Percentiles rank a stretch among this genome's conserved stretches.
Conservation (phyloP, 2,329 filamentous ascomycete genomes). For the Thyridium curvatum region DNA sequence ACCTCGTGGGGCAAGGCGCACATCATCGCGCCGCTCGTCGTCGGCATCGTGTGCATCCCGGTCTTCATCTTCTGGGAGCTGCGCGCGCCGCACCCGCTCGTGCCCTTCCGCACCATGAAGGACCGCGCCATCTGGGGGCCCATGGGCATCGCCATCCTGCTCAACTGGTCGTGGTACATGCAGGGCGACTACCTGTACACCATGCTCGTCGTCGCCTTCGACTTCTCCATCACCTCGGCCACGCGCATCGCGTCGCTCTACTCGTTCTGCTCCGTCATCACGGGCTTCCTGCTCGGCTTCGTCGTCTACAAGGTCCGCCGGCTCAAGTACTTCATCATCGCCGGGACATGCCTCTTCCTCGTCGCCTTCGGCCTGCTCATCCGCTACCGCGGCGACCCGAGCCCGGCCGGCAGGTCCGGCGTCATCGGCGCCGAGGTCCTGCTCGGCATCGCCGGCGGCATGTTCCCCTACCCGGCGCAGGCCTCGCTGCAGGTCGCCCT, state of each 20-base stretch:
- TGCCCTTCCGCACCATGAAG: constrained; percentile 55
- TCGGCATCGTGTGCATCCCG: constrained; percentile 40
- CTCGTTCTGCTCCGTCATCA: constrained; percentile 49
- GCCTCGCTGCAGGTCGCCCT: constrained; percentile 35
- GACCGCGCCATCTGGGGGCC: constrained; percentile 60
- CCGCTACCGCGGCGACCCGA: constrained; percentile 49
- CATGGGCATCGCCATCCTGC: constrained; percentile 48
- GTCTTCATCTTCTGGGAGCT: constrained; percentile 44
- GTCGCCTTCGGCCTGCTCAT: constrained; percentile 62
- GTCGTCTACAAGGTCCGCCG: constrained; percentile 51
- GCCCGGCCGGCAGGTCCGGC: constrained; percentile 38
- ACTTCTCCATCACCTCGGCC: constrained; percentile 48
- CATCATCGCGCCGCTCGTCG: constrained; percentile 36
- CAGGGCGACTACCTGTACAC: constrained; percentile 61
- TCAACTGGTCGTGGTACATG: constrained; percentile 55
- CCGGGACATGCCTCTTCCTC: constrained; percentile 53
- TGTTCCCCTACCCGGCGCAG: constrained; percentile 49
- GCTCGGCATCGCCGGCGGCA: constrained; percentile 55
- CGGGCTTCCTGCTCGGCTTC: constrained; percentile 48
- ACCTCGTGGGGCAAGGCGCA: constrained; percentile 28
- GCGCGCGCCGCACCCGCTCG: constrained; percentile 43
- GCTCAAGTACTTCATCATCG: constrained; percentile 58
- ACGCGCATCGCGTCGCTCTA: constrained; percentile 57
- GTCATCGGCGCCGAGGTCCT: constrained; percentile 58
- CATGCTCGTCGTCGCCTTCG: constrained; percentile 54